Evolutionary conservation across 1,139 yeast genomes (phyloP).

Genomic region (Zygoascus sp.): DNA sequence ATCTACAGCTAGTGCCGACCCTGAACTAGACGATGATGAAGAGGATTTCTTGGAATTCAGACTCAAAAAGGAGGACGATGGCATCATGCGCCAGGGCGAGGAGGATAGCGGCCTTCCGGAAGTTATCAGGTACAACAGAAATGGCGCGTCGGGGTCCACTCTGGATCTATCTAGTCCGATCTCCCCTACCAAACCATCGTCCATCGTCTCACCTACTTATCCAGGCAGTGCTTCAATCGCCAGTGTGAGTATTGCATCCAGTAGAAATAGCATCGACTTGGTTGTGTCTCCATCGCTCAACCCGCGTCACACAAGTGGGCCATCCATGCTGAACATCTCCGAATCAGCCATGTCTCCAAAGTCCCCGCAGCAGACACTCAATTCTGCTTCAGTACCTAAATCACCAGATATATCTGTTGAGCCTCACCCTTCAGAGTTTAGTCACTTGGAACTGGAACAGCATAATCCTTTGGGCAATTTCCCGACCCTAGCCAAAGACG

Average conservation of each 20-base stretch:
- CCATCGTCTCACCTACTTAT: not conserved
- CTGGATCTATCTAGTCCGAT: not conserved
- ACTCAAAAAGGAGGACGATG: constrained; percentile 23
- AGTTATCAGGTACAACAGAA: constrained; percentile 15
- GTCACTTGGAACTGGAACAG: constrained; percentile 20
- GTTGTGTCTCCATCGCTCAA: not conserved
- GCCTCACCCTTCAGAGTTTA: constrained; percentile 19
- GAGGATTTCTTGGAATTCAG: constrained; percentile 31
- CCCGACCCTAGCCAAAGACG: constrained; percentile 8
- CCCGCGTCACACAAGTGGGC: not conserved
- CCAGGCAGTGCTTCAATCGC: not conserved
- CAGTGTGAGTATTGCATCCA: not conserved
- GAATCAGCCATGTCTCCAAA: not conserved
- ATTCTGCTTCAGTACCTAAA: not conserved
- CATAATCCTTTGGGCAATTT: constrained; percentile 13
- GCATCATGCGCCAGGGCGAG: constrained; percentile 23
- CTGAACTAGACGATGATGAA: constrained; percentile 85
- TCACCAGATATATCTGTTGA: not conserved
- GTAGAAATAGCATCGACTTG: not conserved
- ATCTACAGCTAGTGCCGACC: too few species aligned
- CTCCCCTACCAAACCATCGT: not conserved
- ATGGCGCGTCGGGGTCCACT: constrained; percentile 2
- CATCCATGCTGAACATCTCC: not conserved
- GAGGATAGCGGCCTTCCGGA: constrained; percentile 20
- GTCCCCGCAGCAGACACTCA: not conserved